Conservation (phyloP, 1,284 basidiomycete genomes). For the Tylopilus orsonianus region DNA sequence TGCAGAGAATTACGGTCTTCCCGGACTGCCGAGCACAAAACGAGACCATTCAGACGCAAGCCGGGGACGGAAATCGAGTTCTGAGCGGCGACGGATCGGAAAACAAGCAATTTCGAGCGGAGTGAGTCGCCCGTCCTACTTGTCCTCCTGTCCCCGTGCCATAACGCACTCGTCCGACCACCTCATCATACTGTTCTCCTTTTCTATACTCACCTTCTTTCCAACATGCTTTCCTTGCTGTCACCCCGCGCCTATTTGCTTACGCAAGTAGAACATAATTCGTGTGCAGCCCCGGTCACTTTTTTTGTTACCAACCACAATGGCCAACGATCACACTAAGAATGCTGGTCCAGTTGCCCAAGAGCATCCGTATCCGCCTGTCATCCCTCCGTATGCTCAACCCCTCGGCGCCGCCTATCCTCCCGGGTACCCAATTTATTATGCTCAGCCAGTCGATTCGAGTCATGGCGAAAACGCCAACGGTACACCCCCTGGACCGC, state of each 20-base stretch:
- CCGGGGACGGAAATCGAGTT: conserved; percentile 23
- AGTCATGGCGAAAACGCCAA: conserved; percentile 44
- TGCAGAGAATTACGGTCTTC: conserved; percentile 10
- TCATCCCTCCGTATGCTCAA: conserved; percentile 32
- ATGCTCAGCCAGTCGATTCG: conserved; percentile 31
- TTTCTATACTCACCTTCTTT: conserved; percentile 8
- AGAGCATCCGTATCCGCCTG: conserved; percentile 30
- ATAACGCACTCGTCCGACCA: conserved; percentile 1
- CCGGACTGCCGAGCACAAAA: conserved; percentile 12
- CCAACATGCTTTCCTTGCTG: conserved; percentile 20
- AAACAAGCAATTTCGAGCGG: conserved; percentile 38
- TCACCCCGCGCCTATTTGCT: conserved; percentile 31
- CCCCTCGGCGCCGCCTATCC: conserved; percentile 32
- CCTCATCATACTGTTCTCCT: conserved; percentile 3
- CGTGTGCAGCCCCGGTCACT: conserved; percentile 26
- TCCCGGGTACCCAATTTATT: conserved; percentile 36
- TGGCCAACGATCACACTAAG: conserved; percentile 35
- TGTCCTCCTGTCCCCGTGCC: neutral
- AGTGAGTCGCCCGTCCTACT: conserved; percentile 29
- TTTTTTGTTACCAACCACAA: conserved; percentile 26
- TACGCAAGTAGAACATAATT: conserved; percentile 32
- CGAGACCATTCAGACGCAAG: conserved; percentile 8
- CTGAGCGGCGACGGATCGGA: conserved; percentile 40
- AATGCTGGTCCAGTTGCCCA: conserved; percentile 32
- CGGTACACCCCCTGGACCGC: conserved; percentile 44